Percentiles rank a stretch among this genome's conserved stretches.
Evolutionary conservation across 2,329 filamentous ascomycete species (phyloP).

Genomic region (Penicillium freii): DNA sequence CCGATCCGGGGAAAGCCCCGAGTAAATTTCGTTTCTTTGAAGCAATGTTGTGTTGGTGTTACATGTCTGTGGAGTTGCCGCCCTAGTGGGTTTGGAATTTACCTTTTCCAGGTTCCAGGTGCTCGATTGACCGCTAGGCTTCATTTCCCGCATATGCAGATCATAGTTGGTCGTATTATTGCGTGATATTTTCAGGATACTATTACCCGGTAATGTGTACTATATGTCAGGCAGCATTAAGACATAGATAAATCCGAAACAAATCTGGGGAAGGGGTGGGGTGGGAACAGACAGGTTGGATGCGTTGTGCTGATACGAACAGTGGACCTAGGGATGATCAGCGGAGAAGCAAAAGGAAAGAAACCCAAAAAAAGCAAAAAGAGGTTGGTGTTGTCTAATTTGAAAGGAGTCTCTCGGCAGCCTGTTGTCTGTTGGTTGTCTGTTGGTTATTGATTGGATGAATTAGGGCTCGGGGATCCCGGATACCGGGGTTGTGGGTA

Average conservation of each 20-base stretch:
- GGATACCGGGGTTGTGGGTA: conserved; percentile 3
- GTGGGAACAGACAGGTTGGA: conserved; percentile 1
- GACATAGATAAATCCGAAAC: background rate
- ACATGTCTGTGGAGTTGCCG: background rate
- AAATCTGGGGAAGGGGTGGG: conserved; percentile 13
- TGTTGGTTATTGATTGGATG: conserved; percentile 4
- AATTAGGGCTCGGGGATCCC: conserved; percentile 6
- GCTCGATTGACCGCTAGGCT: conserved; percentile 5
- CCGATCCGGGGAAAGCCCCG: background rate
- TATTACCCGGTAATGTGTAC: background rate
- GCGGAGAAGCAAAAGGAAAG: background rate
- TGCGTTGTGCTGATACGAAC: background rate
- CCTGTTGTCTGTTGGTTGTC: background rate
- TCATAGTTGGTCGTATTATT: background rate
- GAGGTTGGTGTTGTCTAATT: conserved; percentile 7
- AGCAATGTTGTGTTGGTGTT: background rate
- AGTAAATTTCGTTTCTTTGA: background rate
- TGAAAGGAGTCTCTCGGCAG: conserved; percentile 4
- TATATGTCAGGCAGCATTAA: background rate
- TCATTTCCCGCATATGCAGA: conserved; percentile 14
- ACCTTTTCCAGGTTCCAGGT: background rate
- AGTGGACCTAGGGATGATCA: conserved; percentile 1
- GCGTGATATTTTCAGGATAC: too few relatives aligned
- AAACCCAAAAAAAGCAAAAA: conserved; percentile 1
- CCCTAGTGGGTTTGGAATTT: background rate